phyloP scores from a whole-genome alignment of 1,284 basidiomycete genomes.

The Bondarzewia mesenterica region DNA sequence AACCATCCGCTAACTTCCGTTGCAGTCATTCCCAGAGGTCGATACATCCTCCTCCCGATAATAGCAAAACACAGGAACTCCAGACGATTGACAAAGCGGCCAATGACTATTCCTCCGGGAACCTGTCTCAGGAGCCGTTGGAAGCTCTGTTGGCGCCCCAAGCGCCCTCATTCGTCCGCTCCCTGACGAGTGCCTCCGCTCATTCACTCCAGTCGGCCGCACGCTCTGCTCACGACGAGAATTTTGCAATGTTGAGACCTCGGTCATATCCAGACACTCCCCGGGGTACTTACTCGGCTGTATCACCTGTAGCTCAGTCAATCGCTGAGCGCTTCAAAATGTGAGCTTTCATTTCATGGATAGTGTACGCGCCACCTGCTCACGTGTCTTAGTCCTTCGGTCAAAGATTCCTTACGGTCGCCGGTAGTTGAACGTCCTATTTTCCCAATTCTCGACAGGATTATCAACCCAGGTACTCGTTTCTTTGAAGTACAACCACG shows the following conservation, averaged over 20 bases:
- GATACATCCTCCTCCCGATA: background rate
- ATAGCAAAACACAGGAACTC: background rate
- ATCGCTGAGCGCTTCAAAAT: background rate
- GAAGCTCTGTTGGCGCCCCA: background rate
- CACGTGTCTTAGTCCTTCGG: no score
- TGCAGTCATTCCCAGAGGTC: background rate
- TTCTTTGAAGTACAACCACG: no score
- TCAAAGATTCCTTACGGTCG: no score
- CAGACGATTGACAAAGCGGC: background rate
- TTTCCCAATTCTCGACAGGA: no score
- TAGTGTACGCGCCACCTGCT: no score
- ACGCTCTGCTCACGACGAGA: background rate
- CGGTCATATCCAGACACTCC: background rate
- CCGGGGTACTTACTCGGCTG: background rate
- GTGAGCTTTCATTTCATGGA: background rate
- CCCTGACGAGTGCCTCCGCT: no score
- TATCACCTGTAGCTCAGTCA: background rate
- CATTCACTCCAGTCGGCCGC: background rate
- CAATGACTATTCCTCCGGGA: background rate
- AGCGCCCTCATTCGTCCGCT: no score
- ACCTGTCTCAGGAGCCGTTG: background rate
- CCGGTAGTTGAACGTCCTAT: no score
- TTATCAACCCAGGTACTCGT: no score
- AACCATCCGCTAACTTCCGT: background rate
- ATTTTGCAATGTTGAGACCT: background rate